Percentiles rank a stretch among this genome's conserved stretches.
Conservation (phyloP, 2,329 filamentous ascomycete species). For the Drechslera avenae region DNA sequence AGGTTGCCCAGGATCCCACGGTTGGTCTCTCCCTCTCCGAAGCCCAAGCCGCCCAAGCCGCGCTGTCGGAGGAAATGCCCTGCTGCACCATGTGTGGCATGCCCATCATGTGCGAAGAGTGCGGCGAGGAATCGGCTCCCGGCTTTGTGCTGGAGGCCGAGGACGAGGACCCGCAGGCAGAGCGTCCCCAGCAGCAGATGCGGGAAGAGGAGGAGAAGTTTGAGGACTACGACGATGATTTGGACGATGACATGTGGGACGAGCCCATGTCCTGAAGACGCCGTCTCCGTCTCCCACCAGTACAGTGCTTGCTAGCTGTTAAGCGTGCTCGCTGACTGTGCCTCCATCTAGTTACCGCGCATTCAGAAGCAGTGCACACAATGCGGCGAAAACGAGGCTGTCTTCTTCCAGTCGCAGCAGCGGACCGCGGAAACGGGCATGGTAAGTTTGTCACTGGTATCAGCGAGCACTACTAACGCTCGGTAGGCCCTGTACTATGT, state of each 20-base stretch:
- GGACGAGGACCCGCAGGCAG: conserved; percentile 38
- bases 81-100: conserved; percentile 65
- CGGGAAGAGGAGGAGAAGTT: conserved; percentile 12
- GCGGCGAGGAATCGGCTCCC: conserved; percentile 53
- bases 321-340: conserved; percentile 47
- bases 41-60: conserved; percentile 36
- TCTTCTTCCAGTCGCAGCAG: conserved; percentile 99
- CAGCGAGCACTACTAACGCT: conserved; percentile 16
- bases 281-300: conserved; percentile 20
- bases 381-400: conserved; percentile 86
- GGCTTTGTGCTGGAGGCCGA: conserved; percentile 54
- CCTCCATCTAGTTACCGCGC: conserved; percentile 76
- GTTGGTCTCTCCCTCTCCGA: conserved; percentile 68
- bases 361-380: conserved; percentile 83
- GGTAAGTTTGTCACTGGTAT: conserved; percentile 60
- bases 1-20: conserved; percentile 97
- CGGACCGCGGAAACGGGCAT: conserved; percentile 96
- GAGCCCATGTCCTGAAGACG: conserved; percentile 38
- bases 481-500: conserved; percentile 64
- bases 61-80: conserved; percentile 43
- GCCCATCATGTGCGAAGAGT: conserved; percentile 60
- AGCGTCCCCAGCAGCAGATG: conserved; percentile 25
- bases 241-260: conserved; percentile 39
- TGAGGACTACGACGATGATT: conserved; percentile 30
- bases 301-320: conserved; percentile 44